Conservation (phyloP, 352 stramenopile species). For the Globisporangium alternatum region DNA sequence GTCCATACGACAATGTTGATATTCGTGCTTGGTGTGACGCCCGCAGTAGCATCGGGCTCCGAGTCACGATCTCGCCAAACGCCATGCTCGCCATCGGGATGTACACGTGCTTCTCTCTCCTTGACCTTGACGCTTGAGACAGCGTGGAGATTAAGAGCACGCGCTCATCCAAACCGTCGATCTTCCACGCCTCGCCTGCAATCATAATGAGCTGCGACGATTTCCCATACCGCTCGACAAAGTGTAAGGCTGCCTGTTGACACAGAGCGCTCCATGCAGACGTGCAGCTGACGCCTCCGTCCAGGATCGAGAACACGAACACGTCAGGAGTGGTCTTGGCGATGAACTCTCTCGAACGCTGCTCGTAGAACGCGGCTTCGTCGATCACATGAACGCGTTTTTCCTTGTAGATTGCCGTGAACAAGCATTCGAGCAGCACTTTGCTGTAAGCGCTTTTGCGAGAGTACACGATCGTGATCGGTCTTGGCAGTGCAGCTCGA, state of each 20-base stretch:
- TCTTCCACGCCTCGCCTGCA: conserved; percentile 24
- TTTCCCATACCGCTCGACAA: conserved; percentile 8
- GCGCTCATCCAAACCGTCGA: conserved; percentile 23
- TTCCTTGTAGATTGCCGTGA: conserved; percentile 21
- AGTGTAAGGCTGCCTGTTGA: conserved; percentile 5
- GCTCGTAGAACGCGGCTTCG: conserved; percentile 10
- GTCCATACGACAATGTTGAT: background rate
- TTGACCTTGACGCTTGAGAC: conserved; percentile 10
- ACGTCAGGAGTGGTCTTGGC: conserved; percentile 20
- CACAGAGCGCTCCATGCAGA: conserved; percentile 7
- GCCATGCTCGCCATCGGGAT: conserved; percentile 32
- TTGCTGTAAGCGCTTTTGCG: conserved; percentile 6
- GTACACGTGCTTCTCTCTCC: conserved; percentile 19
- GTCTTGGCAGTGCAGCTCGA: background rate
- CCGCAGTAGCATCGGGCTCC: conserved; percentile 28
- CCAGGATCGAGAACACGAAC: conserved; percentile 29
- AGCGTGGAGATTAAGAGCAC: conserved; percentile 33
- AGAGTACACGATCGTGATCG: conserved; percentile 24
- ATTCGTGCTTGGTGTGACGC: background rate
- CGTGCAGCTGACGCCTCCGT: conserved; percentile 12
- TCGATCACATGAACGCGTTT: conserved; percentile 28
- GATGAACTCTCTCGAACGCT: conserved; percentile 11
- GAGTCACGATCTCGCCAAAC: conserved; percentile 31
- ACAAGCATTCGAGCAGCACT: conserved; percentile 36
- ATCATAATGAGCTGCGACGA: conserved; percentile 29